phyloP scores from a whole-genome alignment of 1,284 basidiomycete genomes.

The Tremellales sp. region DNA sequence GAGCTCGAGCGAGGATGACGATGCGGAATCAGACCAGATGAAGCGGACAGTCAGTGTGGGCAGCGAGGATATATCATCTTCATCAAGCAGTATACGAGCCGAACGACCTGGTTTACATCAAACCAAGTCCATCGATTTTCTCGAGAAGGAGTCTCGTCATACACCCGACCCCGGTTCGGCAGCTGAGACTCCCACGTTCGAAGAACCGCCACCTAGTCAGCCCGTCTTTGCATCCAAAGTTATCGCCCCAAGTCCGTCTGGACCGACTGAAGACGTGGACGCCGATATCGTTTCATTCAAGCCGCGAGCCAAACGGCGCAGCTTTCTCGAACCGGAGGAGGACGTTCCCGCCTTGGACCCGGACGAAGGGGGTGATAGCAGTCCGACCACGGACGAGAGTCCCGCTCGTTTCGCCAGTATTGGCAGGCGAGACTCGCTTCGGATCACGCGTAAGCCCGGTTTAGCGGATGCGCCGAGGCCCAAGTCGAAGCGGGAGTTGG shows the following conservation, averaged over 20 bases:
- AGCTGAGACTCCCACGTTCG: conserved; percentile 3
- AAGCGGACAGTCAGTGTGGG: conserved; percentile 2
- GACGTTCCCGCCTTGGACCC: neutral
- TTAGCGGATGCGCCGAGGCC: conserved; percentile 7
- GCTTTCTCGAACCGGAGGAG: neutral
- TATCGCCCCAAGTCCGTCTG: conserved; percentile 30
- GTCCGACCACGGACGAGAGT: conserved; percentile 8
- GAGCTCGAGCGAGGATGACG: conserved; percentile 11
- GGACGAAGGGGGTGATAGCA: conserved; percentile 9
- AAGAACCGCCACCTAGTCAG: conserved; percentile 5
- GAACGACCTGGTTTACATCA: conserved; percentile 11
- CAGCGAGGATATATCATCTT: conserved; percentile 2
- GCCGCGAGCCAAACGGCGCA: neutral
- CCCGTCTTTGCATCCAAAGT: conserved; percentile 26
- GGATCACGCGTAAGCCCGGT: conserved; percentile 18
- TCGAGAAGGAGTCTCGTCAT: conserved; percentile 22
- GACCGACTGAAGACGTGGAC: neutral
- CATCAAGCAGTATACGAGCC: neutral
- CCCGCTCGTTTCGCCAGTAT: conserved; percentile 36
- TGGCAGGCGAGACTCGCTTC: conserved; percentile 34
- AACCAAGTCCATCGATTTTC: conserved; percentile 27
- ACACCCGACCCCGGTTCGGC: conserved; percentile 33
- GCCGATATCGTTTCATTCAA: neutral
- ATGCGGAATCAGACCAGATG: conserved; percentile 1
- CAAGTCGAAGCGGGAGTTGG: conserved; percentile 45